phyloP scores from a whole-genome alignment of 331 rosid genomes.

The Dryas integrifolia region DNA sequence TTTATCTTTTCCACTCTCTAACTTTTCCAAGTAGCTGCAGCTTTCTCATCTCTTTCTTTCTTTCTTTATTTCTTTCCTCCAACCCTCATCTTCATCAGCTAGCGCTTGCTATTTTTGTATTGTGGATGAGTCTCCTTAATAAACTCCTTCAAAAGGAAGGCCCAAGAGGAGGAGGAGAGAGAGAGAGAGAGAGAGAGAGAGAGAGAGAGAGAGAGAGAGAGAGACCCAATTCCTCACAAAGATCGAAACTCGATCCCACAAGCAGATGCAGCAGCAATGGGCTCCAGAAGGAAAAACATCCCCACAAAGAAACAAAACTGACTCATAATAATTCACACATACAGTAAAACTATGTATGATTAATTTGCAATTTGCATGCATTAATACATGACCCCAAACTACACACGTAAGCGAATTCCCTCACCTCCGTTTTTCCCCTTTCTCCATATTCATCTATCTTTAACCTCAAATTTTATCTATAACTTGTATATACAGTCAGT shows the following conservation, averaged over 20 bases:
- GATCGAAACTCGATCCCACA: slow-evolving; percentile 91
- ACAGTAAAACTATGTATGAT: slow-evolving; percentile 36
- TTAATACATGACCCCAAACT: slow-evolving; percentile 50
- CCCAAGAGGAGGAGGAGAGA: not conserved
- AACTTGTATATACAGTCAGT: not conserved
- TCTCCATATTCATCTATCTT: too few relatives aligned
- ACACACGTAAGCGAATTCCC: slow-evolving; percentile 49
- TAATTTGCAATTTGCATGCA: slow-evolving; percentile 53
- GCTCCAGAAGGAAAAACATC: slow-evolving; percentile 70
- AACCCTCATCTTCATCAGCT: slow-evolving; percentile 46
- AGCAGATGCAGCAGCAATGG: slow-evolving; percentile 48
- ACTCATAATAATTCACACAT: slow-evolving; percentile 45
- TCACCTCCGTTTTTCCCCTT: not conserved
- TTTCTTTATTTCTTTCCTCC: slow-evolving; percentile 40
- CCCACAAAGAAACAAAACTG: slow-evolving; percentile 81
- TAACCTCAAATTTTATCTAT: not conserved
- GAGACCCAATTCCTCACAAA: slow-evolving; percentile 51
- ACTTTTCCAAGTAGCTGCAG: slow-evolving; percentile 38
- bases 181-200: slow-evolving; percentile 18
- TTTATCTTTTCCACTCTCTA: slow-evolving; percentile 69
- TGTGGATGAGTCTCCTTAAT: slow-evolving; percentile 46
- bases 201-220: slow-evolving; percentile 26
- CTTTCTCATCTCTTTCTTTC: slow-evolving; percentile 45
- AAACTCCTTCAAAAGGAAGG: slow-evolving; percentile 41
- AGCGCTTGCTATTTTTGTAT: slow-evolving; percentile 31